phyloP scores from a whole-genome alignment of 2,329 filamentous ascomycete genomes.

The Byssothecium circinans region DNA sequence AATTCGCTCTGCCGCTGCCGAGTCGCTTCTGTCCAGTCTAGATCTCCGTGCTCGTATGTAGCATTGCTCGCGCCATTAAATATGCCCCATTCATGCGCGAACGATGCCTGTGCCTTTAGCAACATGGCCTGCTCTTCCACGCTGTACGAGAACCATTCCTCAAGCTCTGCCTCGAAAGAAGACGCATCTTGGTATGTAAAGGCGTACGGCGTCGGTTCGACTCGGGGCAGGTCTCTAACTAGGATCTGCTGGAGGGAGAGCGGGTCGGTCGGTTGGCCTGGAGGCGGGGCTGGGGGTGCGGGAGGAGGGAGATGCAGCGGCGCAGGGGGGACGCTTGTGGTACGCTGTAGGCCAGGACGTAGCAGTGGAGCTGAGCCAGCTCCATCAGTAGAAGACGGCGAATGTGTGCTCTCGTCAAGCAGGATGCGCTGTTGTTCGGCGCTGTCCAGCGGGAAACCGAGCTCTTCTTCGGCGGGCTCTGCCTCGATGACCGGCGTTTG shows the following conservation, averaged over 20 bases:
- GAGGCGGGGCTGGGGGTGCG: conserved; percentile 32
- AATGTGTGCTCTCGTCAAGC: conserved; percentile 22
- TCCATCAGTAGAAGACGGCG: conserved; percentile 15
- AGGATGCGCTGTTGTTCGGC: conserved; percentile 38
- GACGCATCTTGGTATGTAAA: conserved; percentile 63
- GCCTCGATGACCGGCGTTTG: conserved; percentile 37
- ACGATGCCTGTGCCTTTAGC: conserved; percentile 72
- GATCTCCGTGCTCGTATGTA: conserved; percentile 46
- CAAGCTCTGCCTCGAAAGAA: conserved; percentile 79
- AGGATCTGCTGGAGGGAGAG: conserved; percentile 53
- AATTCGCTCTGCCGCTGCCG: conserved; percentile 61
- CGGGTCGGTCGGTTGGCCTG: conserved; percentile 44
- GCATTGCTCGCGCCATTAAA: conserved; percentile 44
- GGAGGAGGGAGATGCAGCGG: conserved; percentile 50
- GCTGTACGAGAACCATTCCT: conserved; percentile 97
- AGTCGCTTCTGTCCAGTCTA: conserved; percentile 68
- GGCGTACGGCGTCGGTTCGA: conserved; percentile 65
- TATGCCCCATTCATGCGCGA: conserved; percentile 70
- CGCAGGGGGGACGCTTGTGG: conserved; percentile 43
- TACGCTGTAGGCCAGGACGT: conserved; percentile 46
- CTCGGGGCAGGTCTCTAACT: conserved; percentile 48
- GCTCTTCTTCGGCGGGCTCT: conserved; percentile 35
- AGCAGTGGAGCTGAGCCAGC: conserved; percentile 27
- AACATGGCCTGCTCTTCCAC: conserved; percentile 82
- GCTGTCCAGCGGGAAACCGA: conserved; percentile 41